A percentile compares a stretch with the other conserved stretches of the same genome.
Conservation (phyloP, 202 grass and related monocot species). For the Schoenoplectus triqueter region DNA sequence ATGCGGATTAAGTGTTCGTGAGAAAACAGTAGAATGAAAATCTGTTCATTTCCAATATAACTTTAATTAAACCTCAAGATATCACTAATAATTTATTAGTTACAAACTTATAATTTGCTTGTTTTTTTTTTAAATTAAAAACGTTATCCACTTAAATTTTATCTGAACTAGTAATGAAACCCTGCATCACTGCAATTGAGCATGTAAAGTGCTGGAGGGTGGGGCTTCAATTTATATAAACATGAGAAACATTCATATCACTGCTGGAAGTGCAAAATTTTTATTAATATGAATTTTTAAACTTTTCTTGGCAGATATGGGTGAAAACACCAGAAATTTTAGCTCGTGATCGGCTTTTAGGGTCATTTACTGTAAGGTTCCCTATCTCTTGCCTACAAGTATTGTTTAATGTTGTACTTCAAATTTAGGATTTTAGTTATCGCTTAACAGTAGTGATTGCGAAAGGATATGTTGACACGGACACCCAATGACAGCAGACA, state of each 20-base stretch:
- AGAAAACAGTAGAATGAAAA: background rate
- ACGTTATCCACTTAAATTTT: background rate
- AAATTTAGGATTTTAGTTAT: background rate
- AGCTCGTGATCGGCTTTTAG: conserved; percentile 90
- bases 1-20: background rate
- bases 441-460: background rate
- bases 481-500: background rate
- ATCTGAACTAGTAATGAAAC: background rate
- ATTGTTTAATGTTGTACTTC: background rate
- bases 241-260: background rate
- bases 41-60: background rate
- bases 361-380: conserved; percentile 87
- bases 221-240: background rate
- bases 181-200: background rate
- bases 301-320: conserved; percentile 66
- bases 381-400: conserved; percentile 16
- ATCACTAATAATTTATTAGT: background rate
- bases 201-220: background rate
- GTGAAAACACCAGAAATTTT: conserved; percentile 95
- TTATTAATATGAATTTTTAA: background rate
- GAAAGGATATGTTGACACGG: background rate
- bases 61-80: background rate
- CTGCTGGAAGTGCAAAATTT: background rate
- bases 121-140: background rate
- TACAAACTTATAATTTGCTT: background rate